Percentiles rank a stretch among this genome's conserved stretches.
Evolutionary conservation across 345 rosid species (phyloP).

Genomic region (Pugionium dolabratum): DNA sequence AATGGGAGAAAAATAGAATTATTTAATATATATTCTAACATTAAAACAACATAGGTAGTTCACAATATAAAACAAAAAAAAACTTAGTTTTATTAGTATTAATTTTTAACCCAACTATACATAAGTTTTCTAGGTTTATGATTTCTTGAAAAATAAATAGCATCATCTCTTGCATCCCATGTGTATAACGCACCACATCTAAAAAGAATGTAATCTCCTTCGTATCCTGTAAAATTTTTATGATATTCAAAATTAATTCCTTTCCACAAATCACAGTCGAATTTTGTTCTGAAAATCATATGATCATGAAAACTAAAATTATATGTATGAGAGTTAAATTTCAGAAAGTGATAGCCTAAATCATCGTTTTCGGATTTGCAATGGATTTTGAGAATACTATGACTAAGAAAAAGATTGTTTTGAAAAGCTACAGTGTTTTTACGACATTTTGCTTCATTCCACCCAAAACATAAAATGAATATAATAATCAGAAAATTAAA

Average conservation of each 20-base stretch:
- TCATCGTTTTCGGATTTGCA: slow-evolving; percentile 10
- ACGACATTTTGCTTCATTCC: background rate
- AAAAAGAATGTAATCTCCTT: background rate
- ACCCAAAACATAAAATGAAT: background rate
- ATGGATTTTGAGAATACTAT: slow-evolving; percentile 15
- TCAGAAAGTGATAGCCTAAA: slow-evolving; percentile 9
- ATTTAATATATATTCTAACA: too few relatives aligned
- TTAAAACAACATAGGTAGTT: too few relatives aligned
- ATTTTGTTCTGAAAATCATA: background rate
- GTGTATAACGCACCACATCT: background rate
- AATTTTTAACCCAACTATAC: background rate
- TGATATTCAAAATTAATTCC: background rate
- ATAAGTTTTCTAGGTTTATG: background rate
- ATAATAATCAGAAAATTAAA: background rate
- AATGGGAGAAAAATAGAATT: too few relatives aligned
- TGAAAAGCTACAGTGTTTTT: slow-evolving; percentile 15
- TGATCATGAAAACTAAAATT: slow-evolving; percentile 26
- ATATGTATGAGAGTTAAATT: background rate
- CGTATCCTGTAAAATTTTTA: background rate
- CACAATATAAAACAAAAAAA: too few relatives aligned
- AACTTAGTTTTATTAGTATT: background rate
- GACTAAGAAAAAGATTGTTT: slow-evolving; percentile 7
- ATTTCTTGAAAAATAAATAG: background rate
- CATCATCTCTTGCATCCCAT: slow-evolving; percentile 6
- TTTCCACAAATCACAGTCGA: slow-evolving; percentile 4